phyloP scores from a whole-genome alignment of 768 basidiomycete genomes.

The Saitozyma sp. region DNA sequence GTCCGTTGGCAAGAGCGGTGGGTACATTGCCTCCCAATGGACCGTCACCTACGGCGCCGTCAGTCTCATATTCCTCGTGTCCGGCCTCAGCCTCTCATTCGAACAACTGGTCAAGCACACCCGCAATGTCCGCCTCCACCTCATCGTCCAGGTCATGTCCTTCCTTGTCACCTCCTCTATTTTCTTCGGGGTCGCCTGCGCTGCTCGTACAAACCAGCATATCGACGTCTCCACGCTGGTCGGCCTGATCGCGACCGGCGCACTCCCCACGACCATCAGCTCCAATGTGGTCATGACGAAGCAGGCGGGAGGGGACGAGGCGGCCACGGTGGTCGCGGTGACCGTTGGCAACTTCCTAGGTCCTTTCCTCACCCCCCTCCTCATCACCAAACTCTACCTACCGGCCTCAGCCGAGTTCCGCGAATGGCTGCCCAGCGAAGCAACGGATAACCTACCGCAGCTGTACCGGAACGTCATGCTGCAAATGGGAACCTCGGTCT shows the following conservation, averaged over 20 bases:
- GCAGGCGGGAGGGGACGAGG: constrained; percentile 45
- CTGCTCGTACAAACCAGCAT: neutral
- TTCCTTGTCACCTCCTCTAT: constrained; percentile 48
- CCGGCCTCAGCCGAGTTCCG: constrained; percentile 20
- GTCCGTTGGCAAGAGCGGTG: constrained; percentile 40
- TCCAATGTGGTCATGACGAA: constrained; percentile 51
- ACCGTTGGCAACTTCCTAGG: constrained; percentile 47
- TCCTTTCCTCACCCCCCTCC: constrained; percentile 45
- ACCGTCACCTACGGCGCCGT: constrained; percentile 45
- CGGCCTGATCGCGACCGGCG: constrained; percentile 43
- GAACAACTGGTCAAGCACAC: constrained; percentile 35
- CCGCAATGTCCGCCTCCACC: constrained; percentile 41
- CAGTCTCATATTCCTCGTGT: constrained; percentile 47
- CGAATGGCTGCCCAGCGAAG: constrained; percentile 40
- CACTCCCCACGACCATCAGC: constrained; percentile 10
- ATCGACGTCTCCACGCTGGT: constrained; percentile 40
- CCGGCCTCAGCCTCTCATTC: constrained; percentile 43
- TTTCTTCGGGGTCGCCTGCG: constrained; percentile 40
- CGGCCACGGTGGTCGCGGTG: constrained; percentile 47
- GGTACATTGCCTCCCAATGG: constrained; percentile 36
- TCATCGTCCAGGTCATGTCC: constrained; percentile 41
- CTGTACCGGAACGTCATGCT: constrained; percentile 18
- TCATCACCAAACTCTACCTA: constrained; percentile 39
- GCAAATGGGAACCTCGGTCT: constrained; percentile 45
- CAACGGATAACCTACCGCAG: constrained; percentile 12